phyloP scores from a whole-genome alignment of 2,329 filamentous ascomycete genomes.

The Colletotrichum agaves region DNA sequence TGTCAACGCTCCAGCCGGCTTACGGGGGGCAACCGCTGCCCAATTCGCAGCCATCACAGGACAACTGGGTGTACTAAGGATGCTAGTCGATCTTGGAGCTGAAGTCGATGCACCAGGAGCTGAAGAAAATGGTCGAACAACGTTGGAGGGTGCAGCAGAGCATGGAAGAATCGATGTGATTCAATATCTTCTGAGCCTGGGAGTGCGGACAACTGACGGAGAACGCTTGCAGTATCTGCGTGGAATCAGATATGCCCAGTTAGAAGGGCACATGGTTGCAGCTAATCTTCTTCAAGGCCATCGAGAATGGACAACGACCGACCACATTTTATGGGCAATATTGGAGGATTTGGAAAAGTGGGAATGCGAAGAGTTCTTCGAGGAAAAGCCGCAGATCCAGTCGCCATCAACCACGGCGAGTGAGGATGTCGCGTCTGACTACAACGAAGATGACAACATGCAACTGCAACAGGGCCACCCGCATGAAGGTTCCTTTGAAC shows the following conservation, averaged over 20 bases:
- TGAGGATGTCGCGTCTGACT: neutral
- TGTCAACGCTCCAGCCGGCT: neutral
- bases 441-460: neutral
- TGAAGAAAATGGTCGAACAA: neutral
- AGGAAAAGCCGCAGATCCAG: neutral
- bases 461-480: neutral
- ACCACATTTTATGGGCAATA: neutral
- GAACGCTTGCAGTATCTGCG: neutral
- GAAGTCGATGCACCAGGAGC: neutral
- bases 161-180: conserved; percentile 2
- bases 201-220: neutral
- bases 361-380: accelerated
- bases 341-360: neutral
- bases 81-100: neutral
- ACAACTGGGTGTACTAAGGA: neutral
- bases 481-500: no score
- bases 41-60: neutral
- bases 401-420: neutral
- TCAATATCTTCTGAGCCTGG: neutral
- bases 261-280: neutral
- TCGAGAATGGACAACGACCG: neutral
- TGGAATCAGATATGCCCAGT: neutral
- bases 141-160: conserved; percentile 19
- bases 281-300: neutral
- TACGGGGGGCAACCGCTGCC: neutral